Conservation (phyloP, 2,329 filamentous ascomycete genomes). For the Claviceps pusilla region DNA sequence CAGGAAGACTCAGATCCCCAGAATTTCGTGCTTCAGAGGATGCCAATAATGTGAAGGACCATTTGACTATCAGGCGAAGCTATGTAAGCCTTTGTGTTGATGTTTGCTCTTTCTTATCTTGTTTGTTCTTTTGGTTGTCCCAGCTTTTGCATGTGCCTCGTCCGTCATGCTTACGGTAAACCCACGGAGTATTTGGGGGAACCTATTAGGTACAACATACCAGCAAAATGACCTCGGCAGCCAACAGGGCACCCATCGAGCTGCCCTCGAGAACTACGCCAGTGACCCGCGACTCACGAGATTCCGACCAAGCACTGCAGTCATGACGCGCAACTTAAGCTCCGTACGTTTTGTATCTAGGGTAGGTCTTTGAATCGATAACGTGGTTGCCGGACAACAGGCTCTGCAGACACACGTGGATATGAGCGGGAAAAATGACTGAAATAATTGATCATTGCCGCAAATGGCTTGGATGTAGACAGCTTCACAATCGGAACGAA, state of each 20-base stretch:
- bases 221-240: constrained; percentile 63
- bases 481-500: constrained; percentile 15
- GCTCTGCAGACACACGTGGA: constrained; percentile 58
- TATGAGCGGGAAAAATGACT: constrained; percentile 75
- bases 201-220: constrained; percentile 16
- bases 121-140: too few species aligned
- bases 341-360: constrained; percentile 61
- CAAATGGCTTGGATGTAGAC: constrained; percentile 86
- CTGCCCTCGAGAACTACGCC: constrained; percentile 77
- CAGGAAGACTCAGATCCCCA: constrained; percentile 40
- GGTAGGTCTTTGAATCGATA: constrained; percentile 77
- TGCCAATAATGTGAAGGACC: constrained; percentile 17
- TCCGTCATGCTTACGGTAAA: neutral
- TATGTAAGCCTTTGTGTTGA: neutral
- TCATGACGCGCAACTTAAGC: constrained; percentile 63
- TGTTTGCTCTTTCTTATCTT: too few species aligned
- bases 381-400: constrained; percentile 57
- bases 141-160: neutral
- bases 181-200: too few species aligned
- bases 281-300: constrained; percentile 57
- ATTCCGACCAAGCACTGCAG: constrained; percentile 68
- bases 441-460: constrained; percentile 75
- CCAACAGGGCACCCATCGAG: constrained; percentile 76
- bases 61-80: constrained; percentile 16
- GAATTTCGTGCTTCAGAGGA: constrained; percentile 55